Evolutionary conservation across 176 grass and related monocot genomes (phyloP).

Genomic region (bread wheat (Triticum aestivum)): IWGSC_CS_RefSeq_v2.1 NC_057812.1:485834062-485834561

Average conservation of each 20-base stretch:
- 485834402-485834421: background rate
- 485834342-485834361: background rate
- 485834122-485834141: too few relatives aligned
- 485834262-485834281: too few relatives aligned
- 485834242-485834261: too few relatives aligned
- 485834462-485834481: background rate
- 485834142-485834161: too few relatives aligned
- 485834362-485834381: background rate
- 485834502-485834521: background rate
- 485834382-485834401: background rate
- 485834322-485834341: too few relatives aligned
- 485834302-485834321: too few relatives aligned
- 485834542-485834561: background rate
- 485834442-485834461: constrained; percentile 4
- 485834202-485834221: too few relatives aligned
- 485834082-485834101: background rate
- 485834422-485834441: background rate
- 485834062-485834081: background rate
- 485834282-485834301: too few relatives aligned
- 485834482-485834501: background rate
- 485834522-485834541: background rate
- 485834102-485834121: too few relatives aligned
- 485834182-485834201: too few relatives aligned
- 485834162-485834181: too few relatives aligned
- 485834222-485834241: too few relatives aligned